Percentiles rank a stretch among this genome's conserved stretches.
Conservation (phyloP, 805 yeast species). For the Ogataea minuta region DNA sequence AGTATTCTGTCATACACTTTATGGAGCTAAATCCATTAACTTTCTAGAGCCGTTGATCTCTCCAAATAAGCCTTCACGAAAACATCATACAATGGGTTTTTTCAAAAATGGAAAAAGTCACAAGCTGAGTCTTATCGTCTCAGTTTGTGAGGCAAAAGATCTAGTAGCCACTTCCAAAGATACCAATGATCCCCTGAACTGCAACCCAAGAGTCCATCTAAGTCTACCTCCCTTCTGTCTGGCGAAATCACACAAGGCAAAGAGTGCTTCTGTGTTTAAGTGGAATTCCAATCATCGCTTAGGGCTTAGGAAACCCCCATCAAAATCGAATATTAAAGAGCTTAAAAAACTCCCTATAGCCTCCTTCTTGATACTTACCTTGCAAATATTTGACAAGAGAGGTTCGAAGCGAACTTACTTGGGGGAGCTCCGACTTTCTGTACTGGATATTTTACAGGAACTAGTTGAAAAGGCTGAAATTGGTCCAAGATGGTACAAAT, state of each 20-base stretch:
- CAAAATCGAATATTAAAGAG: constrained; percentile 2
- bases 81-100: constrained; percentile 9
- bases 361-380: constrained; percentile 17
- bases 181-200: constrained; percentile 8
- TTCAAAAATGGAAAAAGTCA: constrained; percentile 7
- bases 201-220: constrained; percentile 24
- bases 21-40: no score
- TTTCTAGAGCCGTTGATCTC: no score
- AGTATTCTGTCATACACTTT: constrained; percentile 3
- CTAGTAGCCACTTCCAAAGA: constrained; percentile 9
- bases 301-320: constrained; percentile 19
- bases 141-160: constrained; percentile 22
- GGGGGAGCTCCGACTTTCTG: constrained; percentile 30
- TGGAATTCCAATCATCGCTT: constrained; percentile 22
- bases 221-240: constrained; percentile 17
- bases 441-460: constrained; percentile 23
- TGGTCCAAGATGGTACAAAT: constrained; percentile 21
- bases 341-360: constrained; percentile 9
- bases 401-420: constrained; percentile 24
- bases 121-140: constrained; percentile 16
- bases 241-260: constrained; percentile 18
- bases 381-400: constrained; percentile 24
- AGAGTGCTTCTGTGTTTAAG: constrained; percentile 15
- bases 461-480: constrained; percentile 13
- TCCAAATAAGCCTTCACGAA: background rate